phyloP scores from a whole-genome alignment of 1,284 basidiomycete species.

The Athelia sp. region DNA sequence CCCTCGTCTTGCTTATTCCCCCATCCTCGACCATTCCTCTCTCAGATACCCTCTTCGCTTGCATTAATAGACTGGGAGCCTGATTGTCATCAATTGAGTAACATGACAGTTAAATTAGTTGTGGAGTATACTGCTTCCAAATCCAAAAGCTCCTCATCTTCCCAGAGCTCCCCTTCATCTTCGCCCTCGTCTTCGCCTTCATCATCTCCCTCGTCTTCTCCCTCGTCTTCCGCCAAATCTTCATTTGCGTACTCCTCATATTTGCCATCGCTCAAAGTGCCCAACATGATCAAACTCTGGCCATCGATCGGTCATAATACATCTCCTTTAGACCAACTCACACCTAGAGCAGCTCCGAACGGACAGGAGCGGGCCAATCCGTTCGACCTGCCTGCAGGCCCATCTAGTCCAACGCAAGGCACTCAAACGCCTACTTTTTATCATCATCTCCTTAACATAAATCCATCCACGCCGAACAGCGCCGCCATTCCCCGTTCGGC shows the following conservation, averaged over 20 bases:
- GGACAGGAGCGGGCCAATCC: constrained; percentile 60
- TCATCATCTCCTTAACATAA: constrained; percentile 33
- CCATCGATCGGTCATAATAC: constrained; percentile 28
- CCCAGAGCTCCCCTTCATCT: constrained; percentile 7
- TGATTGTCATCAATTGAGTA: neutral
- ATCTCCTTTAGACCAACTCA: constrained; percentile 61
- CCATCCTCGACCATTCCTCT: too few relatives aligned
- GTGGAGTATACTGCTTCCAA: constrained; percentile 8
- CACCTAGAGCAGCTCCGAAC: constrained; percentile 55
- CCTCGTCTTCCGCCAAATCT: neutral
- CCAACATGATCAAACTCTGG: constrained; percentile 65
- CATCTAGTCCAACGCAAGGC: constrained; percentile 1
- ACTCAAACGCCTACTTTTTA: constrained; percentile 16
- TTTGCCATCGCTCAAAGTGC: constrained; percentile 14
- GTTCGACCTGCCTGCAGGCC: constrained; percentile 42
- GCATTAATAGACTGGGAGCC: too few relatives aligned
- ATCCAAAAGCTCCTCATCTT: constrained; percentile 9
- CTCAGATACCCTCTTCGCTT: too few relatives aligned
- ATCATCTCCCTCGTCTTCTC: constrained; percentile 10
- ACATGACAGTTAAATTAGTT: neutral
- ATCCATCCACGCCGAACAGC: neutral
- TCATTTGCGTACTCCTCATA: constrained; percentile 13
- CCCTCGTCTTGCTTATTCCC: constrained; percentile 1
- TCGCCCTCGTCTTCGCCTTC: too few relatives aligned
- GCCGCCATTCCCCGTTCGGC: constrained; percentile 17